Evolutionary conservation across 352 stramenopile genomes (phyloP), one percentile per base, ranked within the genome.

Genomic region (Globisporangium barbulae): DNA sequence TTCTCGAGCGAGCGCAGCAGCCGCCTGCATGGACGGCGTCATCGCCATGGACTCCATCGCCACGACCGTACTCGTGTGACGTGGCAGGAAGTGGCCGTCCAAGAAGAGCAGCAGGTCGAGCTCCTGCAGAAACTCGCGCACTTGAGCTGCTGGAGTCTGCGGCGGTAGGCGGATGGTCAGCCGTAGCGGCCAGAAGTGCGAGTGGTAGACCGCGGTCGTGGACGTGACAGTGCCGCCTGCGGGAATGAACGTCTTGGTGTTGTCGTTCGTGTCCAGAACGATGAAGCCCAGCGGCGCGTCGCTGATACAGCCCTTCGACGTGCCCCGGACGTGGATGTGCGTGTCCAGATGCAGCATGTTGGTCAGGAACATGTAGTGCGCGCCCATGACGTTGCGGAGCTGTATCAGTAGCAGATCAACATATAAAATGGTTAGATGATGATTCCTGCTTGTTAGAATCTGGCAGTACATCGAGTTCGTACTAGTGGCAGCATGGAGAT

Each of bases 311-410:
- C 83, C 83, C 17, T 75, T 73, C 28, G 73, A 71, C 13, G 67
- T 70, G 5, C 77, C 77, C 4, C 81, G 64, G 19, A 91, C 35
- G 35, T 76, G 72, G 19, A 91, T 70, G 33, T 65, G 72, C 30
- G 78, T 83, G 39, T 77, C 72, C 5, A 90, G 52, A 35, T 78
- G 74, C 48, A 91, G 61, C 79, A 91, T 89, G 59, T 88, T 91
- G 64, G 73, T 65, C 53, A 91, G 65, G 48, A 91, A 91, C 83
- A 91, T 90, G 65, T 90, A 87, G 63, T 89, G 80, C 2, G 75
- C 83, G 3, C 80, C 83, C 69, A 91, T 73, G 64, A 90, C 68
- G 49, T 91, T 91, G 30, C 77, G 80, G 10, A 91, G 61, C 83
- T 91, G 49, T 21, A 1, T 5, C 10, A 41, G 13, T 3, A 19